Conservation (phyloP, 1,139 yeast species). For the Wickerhamomyces sp. region DNA sequence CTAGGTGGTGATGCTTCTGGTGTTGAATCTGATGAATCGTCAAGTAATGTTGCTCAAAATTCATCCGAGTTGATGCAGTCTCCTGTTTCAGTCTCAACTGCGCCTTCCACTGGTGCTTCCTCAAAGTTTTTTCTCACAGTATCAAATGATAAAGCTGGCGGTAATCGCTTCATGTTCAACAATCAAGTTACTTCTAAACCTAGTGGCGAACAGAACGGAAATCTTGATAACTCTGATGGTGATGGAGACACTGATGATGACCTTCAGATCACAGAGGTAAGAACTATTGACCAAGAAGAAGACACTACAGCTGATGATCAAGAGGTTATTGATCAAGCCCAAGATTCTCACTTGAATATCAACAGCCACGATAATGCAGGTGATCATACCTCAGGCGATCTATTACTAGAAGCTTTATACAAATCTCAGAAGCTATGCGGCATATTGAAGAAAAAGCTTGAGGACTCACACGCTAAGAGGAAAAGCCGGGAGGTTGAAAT, state of each 20-base stretch:
- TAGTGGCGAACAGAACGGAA: not conserved
- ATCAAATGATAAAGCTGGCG: conserved; percentile 2
- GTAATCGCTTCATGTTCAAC: conserved; percentile 1
- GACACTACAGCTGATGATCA: not conserved
- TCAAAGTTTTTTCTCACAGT: conserved; percentile 5
- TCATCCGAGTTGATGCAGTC: conserved; percentile 1
- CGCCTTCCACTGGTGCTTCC: conserved; percentile 11
- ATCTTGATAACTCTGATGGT: not conserved
- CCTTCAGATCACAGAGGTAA: conserved; percentile 18
- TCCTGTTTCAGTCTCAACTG: conserved; percentile 5
- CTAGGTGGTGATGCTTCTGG: conserved; percentile 6
- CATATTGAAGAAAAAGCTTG: conserved; percentile 14
- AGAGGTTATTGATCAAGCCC: not conserved
- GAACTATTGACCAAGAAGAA: conserved; percentile 1
- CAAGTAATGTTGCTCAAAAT: conserved; percentile 1
- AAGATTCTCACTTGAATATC: not conserved
- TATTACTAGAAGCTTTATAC: conserved; percentile 20
- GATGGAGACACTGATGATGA: conserved; percentile 14
- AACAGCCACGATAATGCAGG: not conserved
- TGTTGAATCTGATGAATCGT: conserved; percentile 1
- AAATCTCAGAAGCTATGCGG: conserved; percentile 20
- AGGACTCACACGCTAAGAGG: conserved; percentile 11
- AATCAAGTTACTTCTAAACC: not conserved
- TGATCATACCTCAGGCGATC: conserved; percentile 14
- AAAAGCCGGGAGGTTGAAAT: conserved; percentile 12